Evolutionary conservation across 805 yeast species (phyloP).

Genomic region (Saturnispora zaruensis): DNA sequence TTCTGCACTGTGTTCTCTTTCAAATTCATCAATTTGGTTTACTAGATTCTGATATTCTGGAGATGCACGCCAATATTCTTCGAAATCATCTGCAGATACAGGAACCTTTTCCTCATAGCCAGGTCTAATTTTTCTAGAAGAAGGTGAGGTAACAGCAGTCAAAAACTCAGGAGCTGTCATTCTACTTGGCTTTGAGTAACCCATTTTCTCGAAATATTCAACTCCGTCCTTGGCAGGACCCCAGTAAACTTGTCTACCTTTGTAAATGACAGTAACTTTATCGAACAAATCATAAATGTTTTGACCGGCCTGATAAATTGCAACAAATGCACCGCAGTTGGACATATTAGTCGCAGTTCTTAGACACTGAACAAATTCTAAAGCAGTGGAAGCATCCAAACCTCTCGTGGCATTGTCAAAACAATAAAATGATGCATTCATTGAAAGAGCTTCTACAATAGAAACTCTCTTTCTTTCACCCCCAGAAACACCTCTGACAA

Average conservation of each 20-base stretch:
- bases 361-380: slow-evolving; percentile 53
- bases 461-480: slow-evolving; percentile 69
- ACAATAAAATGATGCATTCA: slow-evolving; percentile 47
- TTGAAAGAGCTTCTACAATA: slow-evolving; percentile 52
- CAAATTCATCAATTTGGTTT: slow-evolving; percentile 32
- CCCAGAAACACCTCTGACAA: slow-evolving; percentile 60
- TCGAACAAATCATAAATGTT: slow-evolving; percentile 55
- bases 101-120: slow-evolving; percentile 53
- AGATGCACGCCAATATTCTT: slow-evolving; percentile 49
- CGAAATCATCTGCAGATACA: slow-evolving; percentile 47
- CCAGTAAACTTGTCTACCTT: slow-evolving; percentile 52
- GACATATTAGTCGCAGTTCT: slow-evolving; percentile 52
- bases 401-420: slow-evolving; percentile 69
- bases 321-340: slow-evolving; percentile 49
- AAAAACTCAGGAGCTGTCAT: slow-evolving; percentile 63
- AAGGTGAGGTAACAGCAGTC: slow-evolving; percentile 60
- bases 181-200: slow-evolving; percentile 55
- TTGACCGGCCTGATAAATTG: slow-evolving; percentile 63
- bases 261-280: slow-evolving; percentile 49
- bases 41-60: slow-evolving; percentile 39
- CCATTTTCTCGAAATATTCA: slow-evolving; percentile 51
- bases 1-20: slow-evolving; percentile 29
- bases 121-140: slow-evolving; percentile 40
- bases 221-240: slow-evolving; percentile 49
- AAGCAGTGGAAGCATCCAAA: slow-evolving; percentile 60